Percentiles rank a stretch among this genome's conserved stretches.
Evolutionary conservation across 352 stramenopile species (phyloP).

Genomic region (Globisporangium recalcitrans): DNA sequence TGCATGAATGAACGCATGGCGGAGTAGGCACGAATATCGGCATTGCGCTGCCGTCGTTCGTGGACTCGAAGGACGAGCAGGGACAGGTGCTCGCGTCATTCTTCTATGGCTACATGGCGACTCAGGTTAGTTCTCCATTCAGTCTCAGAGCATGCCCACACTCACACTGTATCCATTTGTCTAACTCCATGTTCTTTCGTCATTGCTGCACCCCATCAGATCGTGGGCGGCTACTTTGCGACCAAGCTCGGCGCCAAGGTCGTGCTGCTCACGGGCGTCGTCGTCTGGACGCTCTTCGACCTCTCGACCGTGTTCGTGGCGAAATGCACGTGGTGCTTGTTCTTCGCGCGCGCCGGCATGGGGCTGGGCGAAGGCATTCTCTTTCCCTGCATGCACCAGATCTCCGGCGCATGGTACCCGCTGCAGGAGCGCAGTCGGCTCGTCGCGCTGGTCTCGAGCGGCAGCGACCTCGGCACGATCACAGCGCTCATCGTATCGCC

Average conservation of each 20-base stretch:
- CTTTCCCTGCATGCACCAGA: conserved; percentile 87
- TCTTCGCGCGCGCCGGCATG: conserved; percentile 74
- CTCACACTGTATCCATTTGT: neutral
- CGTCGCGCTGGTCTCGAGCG: conserved; percentile 69
- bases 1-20: neutral
- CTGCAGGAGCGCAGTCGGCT: conserved; percentile 77
- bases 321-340: conserved; percentile 60
- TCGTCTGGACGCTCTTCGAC: conserved; percentile 84
- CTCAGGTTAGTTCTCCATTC: conserved; percentile 36
- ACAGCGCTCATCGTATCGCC: conserved; percentile 72
- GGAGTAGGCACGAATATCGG: conserved; percentile 78
- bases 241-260: conserved; percentile 63
- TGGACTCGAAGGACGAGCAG: conserved; percentile 70
- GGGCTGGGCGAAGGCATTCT: conserved; percentile 82
- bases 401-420: conserved; percentile 80
- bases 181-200: neutral
- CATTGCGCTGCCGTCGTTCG: conserved; percentile 73
- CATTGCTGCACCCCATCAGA: conserved; percentile 29
- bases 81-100: conserved; percentile 80
- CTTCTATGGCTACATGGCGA: conserved; percentile 87
- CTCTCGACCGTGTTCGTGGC: conserved; percentile 67
- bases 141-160: too few species aligned
- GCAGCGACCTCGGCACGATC: conserved; percentile 80
- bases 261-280: conserved; percentile 68
- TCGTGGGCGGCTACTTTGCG: conserved; percentile 71